Evolutionary conservation across 805 yeast genomes (phyloP).

Genomic region (Ascoidea tarda): DNA sequence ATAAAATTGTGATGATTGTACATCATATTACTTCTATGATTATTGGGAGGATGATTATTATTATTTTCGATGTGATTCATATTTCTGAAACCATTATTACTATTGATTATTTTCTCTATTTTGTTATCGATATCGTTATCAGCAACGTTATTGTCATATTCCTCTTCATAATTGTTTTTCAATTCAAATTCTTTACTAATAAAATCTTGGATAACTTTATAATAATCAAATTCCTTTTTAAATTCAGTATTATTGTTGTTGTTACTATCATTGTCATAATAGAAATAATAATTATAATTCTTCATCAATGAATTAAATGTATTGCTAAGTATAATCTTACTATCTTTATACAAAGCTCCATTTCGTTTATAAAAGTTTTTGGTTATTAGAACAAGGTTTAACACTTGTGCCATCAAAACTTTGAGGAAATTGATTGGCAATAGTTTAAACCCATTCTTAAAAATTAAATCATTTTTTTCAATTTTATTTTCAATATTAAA

Average conservation of each 20-base stretch:
- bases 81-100: too few relatives aligned
- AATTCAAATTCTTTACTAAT: background rate
- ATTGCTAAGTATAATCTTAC: background rate
- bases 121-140: too few relatives aligned
- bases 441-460: slow-evolving; percentile 6
- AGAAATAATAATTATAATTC: too few relatives aligned
- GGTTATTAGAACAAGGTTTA: background rate
- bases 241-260: too few relatives aligned
- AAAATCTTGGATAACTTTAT: background rate
- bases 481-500: background rate
- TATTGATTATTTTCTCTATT: too few relatives aligned
- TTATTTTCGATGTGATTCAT: too few relatives aligned
- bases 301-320: background rate
- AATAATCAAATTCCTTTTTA: background rate
- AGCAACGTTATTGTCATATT: too few relatives aligned
- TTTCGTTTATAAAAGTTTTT: slow-evolving; percentile 1
- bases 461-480: background rate
- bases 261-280: background rate
- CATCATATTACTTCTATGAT: too few relatives aligned
- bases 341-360: background rate
- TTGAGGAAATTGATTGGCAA: slow-evolving; percentile 5
- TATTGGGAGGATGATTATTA: too few relatives aligned
- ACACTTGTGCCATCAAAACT: background rate
- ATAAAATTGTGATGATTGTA: too few relatives aligned
- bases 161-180: background rate